Base-by-base conservation (phyloP, 352 stramenopile species). In the Globisporangium solare region DNA sequence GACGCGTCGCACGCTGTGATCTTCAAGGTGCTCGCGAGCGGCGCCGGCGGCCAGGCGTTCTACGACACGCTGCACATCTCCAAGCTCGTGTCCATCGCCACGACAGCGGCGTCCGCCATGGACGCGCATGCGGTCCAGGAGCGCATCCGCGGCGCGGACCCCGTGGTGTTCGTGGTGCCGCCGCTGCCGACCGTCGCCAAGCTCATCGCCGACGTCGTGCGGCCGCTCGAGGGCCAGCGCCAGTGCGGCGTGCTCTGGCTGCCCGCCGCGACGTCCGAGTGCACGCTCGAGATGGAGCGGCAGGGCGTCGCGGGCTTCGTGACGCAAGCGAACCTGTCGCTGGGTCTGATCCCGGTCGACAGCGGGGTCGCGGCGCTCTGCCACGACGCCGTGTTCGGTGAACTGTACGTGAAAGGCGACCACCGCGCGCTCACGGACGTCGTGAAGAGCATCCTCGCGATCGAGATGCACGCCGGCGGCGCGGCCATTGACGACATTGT, bases 381-480 rank as follows among this genome's bases (percentile, higher is more conserved):
- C 47, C 70, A 83, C 47, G 80, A 89, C 63, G 67, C 61, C 22
- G 68, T 83, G 20, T 92, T 92, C 51, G 75, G 72, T 21, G 71
- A 89, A 46, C 60, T 92, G 18, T 92, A 88, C 55, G 74, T 92
- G 7, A 78, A 85, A 49, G 69, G 74, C 1, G 70, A 89, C 50
- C 73, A 74, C 45, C 65, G 81, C 21, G 54, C 73, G 5, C 61
- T 92, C n/a, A 84, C 79, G 2, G 64, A 77, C 6, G 78, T 92
- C 5, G 73, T 83, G 6, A 74, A 77, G 40, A 92, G 80, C 63
- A 49, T 92, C 0, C 41, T 90, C n/a, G 62, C 73, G 2, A 64
- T 88, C 14, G 77, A 88, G 54, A 70, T 54, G 35, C 74, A 84
- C 37, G 73, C 67, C 10, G 71, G 69, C 1, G 51, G 51, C 0